These are phyloP conservation scores for Pseudoturritis turrita DNA, from an alignment of 345 rosid species.

Conservation along the genomic window DNA sequence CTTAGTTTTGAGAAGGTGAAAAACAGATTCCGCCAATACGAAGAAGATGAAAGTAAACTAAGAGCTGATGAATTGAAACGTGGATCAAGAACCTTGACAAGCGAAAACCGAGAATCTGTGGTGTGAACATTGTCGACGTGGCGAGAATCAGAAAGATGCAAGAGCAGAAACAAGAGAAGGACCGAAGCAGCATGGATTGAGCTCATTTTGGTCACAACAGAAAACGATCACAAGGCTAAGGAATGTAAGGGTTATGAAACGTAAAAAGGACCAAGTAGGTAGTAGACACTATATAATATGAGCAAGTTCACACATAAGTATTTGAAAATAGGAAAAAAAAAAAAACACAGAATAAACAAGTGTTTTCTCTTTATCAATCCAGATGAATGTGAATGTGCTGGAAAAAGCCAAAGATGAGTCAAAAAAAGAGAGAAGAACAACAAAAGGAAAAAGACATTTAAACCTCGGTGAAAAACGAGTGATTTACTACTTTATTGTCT, in stretches of 20 bases:
- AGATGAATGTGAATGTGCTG: slow-evolving; percentile 27
- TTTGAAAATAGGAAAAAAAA: neutral
- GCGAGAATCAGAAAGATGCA: slow-evolving; percentile 26
- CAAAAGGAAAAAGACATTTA: slow-evolving; percentile 22
- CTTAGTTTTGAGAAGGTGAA: neutral
- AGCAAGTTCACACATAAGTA: slow-evolving; percentile 5
- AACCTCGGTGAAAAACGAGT: slow-evolving; percentile 32
- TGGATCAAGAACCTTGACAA: slow-evolving; percentile 19
- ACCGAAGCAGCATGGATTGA: slow-evolving; percentile 15
- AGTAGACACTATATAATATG: slow-evolving; percentile 17
- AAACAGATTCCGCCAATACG: neutral
- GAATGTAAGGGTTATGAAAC: neutral
- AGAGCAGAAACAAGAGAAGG: slow-evolving; percentile 23
- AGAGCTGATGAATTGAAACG: neutral
- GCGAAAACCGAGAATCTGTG: neutral
- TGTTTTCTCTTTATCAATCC: slow-evolving; percentile 16
- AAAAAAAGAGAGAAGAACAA: slow-evolving; percentile 14
- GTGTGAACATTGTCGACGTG: slow-evolving; percentile 18
- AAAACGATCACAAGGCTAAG: neutral
- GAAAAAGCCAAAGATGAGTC: slow-evolving; percentile 27
- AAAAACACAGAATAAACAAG: neutral
- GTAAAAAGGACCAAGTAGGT: neutral
- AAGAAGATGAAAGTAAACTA: neutral
- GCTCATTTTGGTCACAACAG: slow-evolving; percentile 12
- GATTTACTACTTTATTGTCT: slow-evolving; percentile 30